Evolutionary conservation across 2,329 filamentous ascomycete genomes (phyloP), one percentile per base, ranked within the genome.

Genomic region (Exophiala calicioides): DNA sequence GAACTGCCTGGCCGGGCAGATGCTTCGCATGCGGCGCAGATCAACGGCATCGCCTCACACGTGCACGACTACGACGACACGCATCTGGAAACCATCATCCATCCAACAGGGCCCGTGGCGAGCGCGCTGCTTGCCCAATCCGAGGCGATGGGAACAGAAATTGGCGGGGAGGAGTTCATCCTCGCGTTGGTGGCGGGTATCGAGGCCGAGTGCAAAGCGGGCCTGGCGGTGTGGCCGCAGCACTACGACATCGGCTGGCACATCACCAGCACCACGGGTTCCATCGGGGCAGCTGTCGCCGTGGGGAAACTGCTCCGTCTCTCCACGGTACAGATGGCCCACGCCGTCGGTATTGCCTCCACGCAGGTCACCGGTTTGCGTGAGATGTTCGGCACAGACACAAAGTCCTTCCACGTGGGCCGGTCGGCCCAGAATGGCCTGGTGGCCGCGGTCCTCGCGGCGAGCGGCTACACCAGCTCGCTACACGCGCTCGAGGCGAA

Each of bases 41-140:
- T 80, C 35, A 79, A 80, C 50, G 77, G 77, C 19, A 77, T 80
- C 32, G 73, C 76, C 9, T 76, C 72, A 21, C 75, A 79, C 50
- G 73, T 78, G 3, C 73, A 79, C 46, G 76, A 80, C 56, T 80
- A 79, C 58, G 77, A 80, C 50, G 76, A 80, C 57, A 79, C 75
- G 1, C 76, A 79, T 53, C 65, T 79, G 1, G 74, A 75, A 35
- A 79, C 73, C 4, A 75, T 79, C 52, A 79, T 80, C 33, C 77
- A 80, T 52, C 77, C 76, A 0, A 70, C 75, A 0, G 75, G 76
- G 0, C 72, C 75, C 0, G 73, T 79, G 0, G 73, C 74, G 1
- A 71, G 66, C 30, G 76, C 76, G 0, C 57, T 79, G 2, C 65
- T 80, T 3, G 72, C 76, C 1, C 67, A 73, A 10, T 67, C 71